Base-by-base conservation (phyloP, 163 green algal genomes). In the Volvox carteri region DNA sequence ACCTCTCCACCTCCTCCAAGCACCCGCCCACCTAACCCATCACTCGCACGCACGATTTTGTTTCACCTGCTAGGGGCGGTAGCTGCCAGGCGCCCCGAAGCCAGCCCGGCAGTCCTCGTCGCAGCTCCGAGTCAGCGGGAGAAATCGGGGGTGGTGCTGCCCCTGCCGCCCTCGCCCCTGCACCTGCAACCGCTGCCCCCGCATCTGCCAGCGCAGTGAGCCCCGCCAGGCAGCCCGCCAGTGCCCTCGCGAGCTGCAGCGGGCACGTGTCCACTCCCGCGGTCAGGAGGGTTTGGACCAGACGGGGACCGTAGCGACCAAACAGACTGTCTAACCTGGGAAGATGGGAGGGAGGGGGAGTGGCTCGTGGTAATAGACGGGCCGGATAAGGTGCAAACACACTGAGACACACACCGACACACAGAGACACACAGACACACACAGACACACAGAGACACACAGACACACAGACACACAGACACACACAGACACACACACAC, bases 231-330 rank as follows among this genome's bases (percentile, higher is more conserved):
- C 75, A 58, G 12, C 92, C 90, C 8, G 90, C 86, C 52, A 95
- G 83, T 30, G 85, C 68, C 18, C 93, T 78, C 81, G 92, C 39
- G 70, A 95, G 90, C 68, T 92, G 84, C 33, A 78, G 84, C 23
- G 91, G 92, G 48, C 79, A 87, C 4, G 91, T 92, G 78, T 94
- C 93, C 19, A 60, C 50, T 16, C 85, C 70, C 0, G 56, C 92
- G 42, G 83, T 4, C 65, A 94, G 68, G 48, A 95, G 88, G 4
- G 41, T 50, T 2, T 14, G 35, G 33, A 90, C 65, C 48, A 95
- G 90, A 41, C 8, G 4, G 35, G 86, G 67, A 4, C 87, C 90
- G 41, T 88, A 78, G 37, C 50, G 30, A 2, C 42, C 39, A 28
- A 95, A 65, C 42, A 74, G 58, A 2, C 11, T 28, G n/a, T 91